Percentiles rank a stretch among this genome's conserved stretches.
These are phyloP conservation scores for Hypomyces rosellus DNA, from an alignment of 2,329 filamentous ascomycete genomes.

Conservation along the genomic window DNA sequence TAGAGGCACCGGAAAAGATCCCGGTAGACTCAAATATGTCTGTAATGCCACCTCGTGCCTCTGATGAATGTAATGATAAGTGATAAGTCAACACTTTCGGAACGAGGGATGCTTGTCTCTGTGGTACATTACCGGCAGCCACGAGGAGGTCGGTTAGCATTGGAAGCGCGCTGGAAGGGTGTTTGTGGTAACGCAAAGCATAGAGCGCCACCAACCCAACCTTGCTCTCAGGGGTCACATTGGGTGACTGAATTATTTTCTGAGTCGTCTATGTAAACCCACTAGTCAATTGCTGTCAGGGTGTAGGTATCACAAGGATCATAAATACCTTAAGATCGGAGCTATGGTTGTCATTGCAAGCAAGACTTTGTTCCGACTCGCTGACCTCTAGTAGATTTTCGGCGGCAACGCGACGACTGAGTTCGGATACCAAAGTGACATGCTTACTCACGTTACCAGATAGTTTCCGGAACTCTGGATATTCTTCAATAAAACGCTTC, in stretches of 20 bases:
- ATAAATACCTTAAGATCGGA: conserved; percentile 72
- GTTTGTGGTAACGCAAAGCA: conserved; percentile 83
- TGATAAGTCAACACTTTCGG: conserved; percentile 80
- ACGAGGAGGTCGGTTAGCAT: conserved; percentile 81
- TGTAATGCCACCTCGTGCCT: conserved; percentile 70
- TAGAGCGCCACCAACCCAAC: conserved; percentile 90
- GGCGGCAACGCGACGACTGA: conserved; percentile 79
- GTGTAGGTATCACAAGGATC: neutral
- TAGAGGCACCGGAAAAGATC: conserved; percentile 83
- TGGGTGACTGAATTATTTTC: conserved; percentile 72
- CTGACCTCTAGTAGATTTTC: conserved; percentile 92
- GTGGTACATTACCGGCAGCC: conserved; percentile 74
- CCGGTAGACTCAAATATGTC: conserved; percentile 89
- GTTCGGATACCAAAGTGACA: conserved; percentile 88
- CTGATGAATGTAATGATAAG: conserved; percentile 73
- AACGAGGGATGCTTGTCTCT: conserved; percentile 71
- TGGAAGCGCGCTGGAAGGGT: conserved; percentile 74
- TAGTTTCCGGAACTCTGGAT: conserved; percentile 93
- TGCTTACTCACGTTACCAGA: conserved; percentile 99
- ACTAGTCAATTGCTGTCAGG: conserved; percentile 17
- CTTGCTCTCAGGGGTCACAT: conserved; percentile 75
- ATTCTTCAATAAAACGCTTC: conserved; percentile 99
- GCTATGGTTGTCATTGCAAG: conserved; percentile 92
- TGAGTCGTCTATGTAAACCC: conserved; percentile 61
- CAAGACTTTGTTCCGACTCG: conserved; percentile 92